Base-by-base conservation (phyloP, 805 yeast genomes). In the Candida sanyiensis region DNA sequence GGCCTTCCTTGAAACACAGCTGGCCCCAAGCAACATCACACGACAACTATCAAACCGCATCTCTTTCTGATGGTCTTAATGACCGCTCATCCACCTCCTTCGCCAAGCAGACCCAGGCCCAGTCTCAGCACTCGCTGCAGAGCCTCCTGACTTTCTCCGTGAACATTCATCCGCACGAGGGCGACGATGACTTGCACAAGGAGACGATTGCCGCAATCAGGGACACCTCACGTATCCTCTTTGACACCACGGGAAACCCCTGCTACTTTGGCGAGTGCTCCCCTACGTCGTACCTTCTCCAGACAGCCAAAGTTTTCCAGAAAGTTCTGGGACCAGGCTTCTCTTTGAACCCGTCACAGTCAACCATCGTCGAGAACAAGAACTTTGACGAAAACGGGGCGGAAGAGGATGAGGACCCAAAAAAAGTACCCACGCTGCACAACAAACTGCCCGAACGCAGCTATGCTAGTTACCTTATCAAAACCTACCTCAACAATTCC, bases 221-320 rank as follows among this genome's bases (percentile, higher is more conserved):
- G 3, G 35, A 35, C 18, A 42, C 45, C 21, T 48, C 62, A 19
- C 51, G 67, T 29, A 44, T 65, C 17, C 39, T 67, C 11, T 50
- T 51, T 44, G 70, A 66, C 40, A 54, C 51, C 7, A 56, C 57
- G 6, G 70, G 70, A 0, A 59, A 58, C 18, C 43, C 60, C 13
- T 46, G 69, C 18, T 67, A 64, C 39, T 44, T 67, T 35, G 72
- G 73, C 7, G 73, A 69, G 39, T 59, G 67, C 22, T 63, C 67
- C 19, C 65, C 70, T 0, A 53, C 65, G 9, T 63, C 73, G 3
- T 56, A 66, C 30, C 50, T 69, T 6, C 52, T 63, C 24, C 73
- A 69, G 43, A 57, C 66, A 3, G 49, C 72, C 9, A 63, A 61
- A 37, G 51, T 69, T 1, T 69, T 67, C 44, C 42, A 47, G 21